Evolutionary conservation across 495 filamentous ascomycete genomes (phyloP).

Genomic region (Neurospora hispaniola): DNA sequence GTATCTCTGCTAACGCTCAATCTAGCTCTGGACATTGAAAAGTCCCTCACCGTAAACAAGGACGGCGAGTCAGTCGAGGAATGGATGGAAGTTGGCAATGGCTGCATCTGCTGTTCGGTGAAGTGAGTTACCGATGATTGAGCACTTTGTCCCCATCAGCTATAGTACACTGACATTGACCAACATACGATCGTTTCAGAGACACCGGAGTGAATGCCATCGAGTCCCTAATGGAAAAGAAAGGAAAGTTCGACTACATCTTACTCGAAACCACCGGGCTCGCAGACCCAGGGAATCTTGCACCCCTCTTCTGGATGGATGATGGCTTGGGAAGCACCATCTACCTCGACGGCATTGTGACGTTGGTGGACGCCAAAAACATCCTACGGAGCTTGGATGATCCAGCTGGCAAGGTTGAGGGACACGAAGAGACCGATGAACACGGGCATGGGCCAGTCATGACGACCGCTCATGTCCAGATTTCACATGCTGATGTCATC

Average conservation of each 20-base stretch:
- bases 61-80: slow-evolving; percentile 79
- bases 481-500: slow-evolving; percentile 93
- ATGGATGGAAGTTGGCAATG: slow-evolving; percentile 93
- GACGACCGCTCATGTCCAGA: slow-evolving; percentile 90
- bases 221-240: slow-evolving; percentile 90
- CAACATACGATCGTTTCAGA: slow-evolving; percentile 30
- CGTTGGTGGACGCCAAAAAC: slow-evolving; percentile 91
- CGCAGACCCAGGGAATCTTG: slow-evolving; percentile 91
- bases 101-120: slow-evolving; percentile 96
- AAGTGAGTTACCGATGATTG: slow-evolving; percentile 45
- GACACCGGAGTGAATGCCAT: slow-evolving; percentile 88
- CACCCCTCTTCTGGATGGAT: slow-evolving; percentile 95
- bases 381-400: slow-evolving; percentile 73
- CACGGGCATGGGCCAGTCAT: slow-evolving; percentile 46
- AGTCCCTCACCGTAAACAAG: slow-evolving; percentile 78
- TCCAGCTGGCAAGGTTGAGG: slow-evolving; percentile 48
- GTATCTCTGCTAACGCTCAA: slow-evolving; percentile 12
- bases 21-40: slow-evolving; percentile 84
- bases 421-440: slow-evolving; percentile 40
- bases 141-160: not conserved
- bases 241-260: slow-evolving; percentile 94
- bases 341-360: slow-evolving; percentile 94
- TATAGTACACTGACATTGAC: not conserved
- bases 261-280: slow-evolving; percentile 93
- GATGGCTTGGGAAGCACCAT: slow-evolving; percentile 88